These are phyloP conservation scores for Amauroascus verrucosus DNA, from an alignment of 2,329 filamentous ascomycete species.

Conservation along the genomic window DNA sequence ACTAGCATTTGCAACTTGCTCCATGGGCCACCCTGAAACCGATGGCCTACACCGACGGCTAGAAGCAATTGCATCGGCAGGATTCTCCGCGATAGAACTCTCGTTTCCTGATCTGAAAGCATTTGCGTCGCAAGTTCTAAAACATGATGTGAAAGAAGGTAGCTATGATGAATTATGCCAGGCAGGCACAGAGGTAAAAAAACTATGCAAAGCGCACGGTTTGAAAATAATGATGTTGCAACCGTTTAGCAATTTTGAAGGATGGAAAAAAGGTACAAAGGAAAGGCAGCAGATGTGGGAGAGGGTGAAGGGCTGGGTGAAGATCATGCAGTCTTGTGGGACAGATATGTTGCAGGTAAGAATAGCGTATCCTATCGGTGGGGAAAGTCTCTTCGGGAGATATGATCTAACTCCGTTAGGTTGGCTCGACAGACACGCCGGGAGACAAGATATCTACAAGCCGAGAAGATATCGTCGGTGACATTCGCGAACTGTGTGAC, in stretches of 20 bases:
- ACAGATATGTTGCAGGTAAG: constrained; percentile 60
- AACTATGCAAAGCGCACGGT: constrained; percentile 44
- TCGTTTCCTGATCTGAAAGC: constrained; percentile 61
- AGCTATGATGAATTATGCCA: constrained; percentile 51
- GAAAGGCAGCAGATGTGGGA: constrained; percentile 54
- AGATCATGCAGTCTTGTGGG: constrained; percentile 59
- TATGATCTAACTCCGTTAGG: constrained; percentile 25
- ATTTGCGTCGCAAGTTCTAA: constrained; percentile 47
- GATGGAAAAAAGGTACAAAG: constrained; percentile 51
- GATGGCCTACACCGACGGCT: constrained; percentile 33
- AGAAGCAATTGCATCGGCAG: constrained; percentile 31
- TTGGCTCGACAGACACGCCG: constrained; percentile 55
- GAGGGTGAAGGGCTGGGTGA: constrained; percentile 56
- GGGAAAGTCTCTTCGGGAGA: no score
- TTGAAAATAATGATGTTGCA: constrained; percentile 62
- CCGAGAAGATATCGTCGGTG: constrained; percentile 45
- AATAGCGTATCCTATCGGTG: background rate
- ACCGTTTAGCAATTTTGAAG: constrained; percentile 67
- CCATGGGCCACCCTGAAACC: constrained; percentile 27
- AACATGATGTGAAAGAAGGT: constrained; percentile 43
- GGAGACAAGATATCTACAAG: constrained; percentile 43
- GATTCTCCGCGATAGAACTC: constrained; percentile 58
- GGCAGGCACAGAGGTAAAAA: constrained; percentile 46
- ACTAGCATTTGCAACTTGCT: constrained; percentile 36
- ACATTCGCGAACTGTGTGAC: constrained; percentile 55